Conservation (phyloP, 306 rosid genomes). For the Cucurbita moschata region DNA sequence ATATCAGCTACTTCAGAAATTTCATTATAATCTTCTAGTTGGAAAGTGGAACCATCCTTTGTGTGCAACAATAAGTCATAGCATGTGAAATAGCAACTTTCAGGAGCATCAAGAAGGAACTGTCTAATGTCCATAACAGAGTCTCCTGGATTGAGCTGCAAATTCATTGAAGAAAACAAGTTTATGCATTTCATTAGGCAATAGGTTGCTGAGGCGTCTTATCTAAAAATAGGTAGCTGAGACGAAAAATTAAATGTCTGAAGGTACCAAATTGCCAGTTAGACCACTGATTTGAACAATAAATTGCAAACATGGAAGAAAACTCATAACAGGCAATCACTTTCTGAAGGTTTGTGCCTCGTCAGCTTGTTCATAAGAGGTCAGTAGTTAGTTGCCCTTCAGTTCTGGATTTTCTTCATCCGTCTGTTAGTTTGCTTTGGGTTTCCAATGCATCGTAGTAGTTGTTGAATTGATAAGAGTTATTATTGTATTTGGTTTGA, state of each 20-base stretch:
- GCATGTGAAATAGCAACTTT: constrained; percentile 92
- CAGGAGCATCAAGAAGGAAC: constrained; percentile 96
- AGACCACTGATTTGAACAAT: not conserved
- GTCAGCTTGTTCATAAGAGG: no score
- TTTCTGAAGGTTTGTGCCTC: no score
- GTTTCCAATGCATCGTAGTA: no score
- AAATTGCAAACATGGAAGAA: not conserved
- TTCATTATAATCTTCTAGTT: constrained; percentile 86
- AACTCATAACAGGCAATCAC: not conserved
- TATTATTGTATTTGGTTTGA: no score
- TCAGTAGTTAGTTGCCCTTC: no score
- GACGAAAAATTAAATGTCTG: not conserved
- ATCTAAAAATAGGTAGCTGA: not conserved
- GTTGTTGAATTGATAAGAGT: no score
- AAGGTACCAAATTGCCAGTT: not conserved
- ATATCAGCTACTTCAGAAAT: constrained; percentile 97
- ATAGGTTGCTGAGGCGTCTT: not conserved
- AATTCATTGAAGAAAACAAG: constrained; percentile 15
- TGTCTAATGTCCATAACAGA: constrained; percentile 95
- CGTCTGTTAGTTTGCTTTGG: no score
- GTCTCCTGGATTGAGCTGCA: constrained; percentile 92
- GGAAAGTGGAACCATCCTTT: constrained; percentile 71
- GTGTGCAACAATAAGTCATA: constrained; percentile 80
- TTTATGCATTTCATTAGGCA: not conserved
- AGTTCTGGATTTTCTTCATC: no score